phyloP scores from a whole-genome alignment of 1,139 yeast genomes.

The Suhomyces kunorum region DNA sequence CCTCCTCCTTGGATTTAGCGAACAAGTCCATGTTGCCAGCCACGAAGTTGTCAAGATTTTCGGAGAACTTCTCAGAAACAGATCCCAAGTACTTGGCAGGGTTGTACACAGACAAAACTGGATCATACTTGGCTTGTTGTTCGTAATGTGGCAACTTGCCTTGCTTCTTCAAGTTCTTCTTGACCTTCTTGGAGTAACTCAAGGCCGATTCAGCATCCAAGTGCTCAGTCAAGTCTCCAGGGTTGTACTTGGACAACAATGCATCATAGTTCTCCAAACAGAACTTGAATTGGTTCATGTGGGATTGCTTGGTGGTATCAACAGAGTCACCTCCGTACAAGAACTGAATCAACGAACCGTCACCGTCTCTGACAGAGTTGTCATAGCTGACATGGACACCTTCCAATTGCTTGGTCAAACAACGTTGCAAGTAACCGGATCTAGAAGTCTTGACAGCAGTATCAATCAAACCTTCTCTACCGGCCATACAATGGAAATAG shows the following conservation, averaged over 20 bases:
- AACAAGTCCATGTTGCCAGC: slow-evolving; percentile 55
- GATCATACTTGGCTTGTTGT: slow-evolving; percentile 74
- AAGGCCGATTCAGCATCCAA: slow-evolving; percentile 82
- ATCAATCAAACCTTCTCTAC: slow-evolving; percentile 99
- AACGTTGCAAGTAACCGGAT: slow-evolving; percentile 98
- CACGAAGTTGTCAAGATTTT: slow-evolving; percentile 71
- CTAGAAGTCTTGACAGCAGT: slow-evolving; percentile 99
- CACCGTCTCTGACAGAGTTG: slow-evolving; percentile 93
- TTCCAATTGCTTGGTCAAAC: slow-evolving; percentile 96
- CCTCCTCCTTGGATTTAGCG: slow-evolving; percentile 51
- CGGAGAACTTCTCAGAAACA: slow-evolving; percentile 88
- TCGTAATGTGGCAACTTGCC: slow-evolving; percentile 61
- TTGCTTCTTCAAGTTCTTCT: slow-evolving; percentile 72
- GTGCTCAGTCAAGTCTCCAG: slow-evolving; percentile 70
- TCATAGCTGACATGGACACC: slow-evolving; percentile 96
- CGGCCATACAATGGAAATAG: slow-evolving; percentile 99
- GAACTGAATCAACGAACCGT: slow-evolving; percentile 91
- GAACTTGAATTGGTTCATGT: slow-evolving; percentile 90
- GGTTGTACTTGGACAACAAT: slow-evolving; percentile 81
- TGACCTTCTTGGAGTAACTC: slow-evolving; percentile 77
- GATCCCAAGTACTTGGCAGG: slow-evolving; percentile 92
- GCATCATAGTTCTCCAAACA: slow-evolving; percentile 91
- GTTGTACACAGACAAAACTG: slow-evolving; percentile 79
- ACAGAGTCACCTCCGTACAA: slow-evolving; percentile 97
- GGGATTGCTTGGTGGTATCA: slow-evolving; percentile 93